Base-by-base conservation (phyloP, 2,329 filamentous ascomycete species). In the Fusarium subglutinans region DNA sequence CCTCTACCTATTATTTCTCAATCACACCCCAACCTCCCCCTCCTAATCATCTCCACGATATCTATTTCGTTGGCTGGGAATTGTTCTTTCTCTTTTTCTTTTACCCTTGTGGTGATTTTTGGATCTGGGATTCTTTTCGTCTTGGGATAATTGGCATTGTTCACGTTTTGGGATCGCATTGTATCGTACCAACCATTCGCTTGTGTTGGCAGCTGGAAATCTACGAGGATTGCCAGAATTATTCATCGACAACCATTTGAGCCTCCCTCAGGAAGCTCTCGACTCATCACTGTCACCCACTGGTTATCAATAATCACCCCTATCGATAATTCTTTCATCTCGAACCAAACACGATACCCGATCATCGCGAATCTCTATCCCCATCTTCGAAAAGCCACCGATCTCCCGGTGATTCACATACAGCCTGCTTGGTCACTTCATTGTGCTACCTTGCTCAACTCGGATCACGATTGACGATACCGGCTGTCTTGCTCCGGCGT, bases 401-500 rank as follows among this genome's bases (percentile, higher is more conserved):
- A 66, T 41, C 43, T 28, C 33, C 35, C 14, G 15, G 44, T 66
- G 35, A 63, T 45, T 56, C 40, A 33, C 43, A 54, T 62, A 60
- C 54, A 56, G 47, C 54, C 50, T 63, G 55, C 53, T 69, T 51
- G 58, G 41, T 40, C 60, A 47, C 66, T 67, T 74, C 28, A 60
- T 56, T 73, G 76, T 78, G 75, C 60, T 60, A 78, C 76, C 73
- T 69, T 50, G 38, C 47, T 70, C 66, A 66, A 76, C 43, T 63
- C 70, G 45, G 64, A 63, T 66, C 63, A 71, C 75, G 58, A 45
- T 53, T 72, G 50, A 50, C 73, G 63, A 66, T 69, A 73, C 50
- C 69, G 68, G 48, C 57, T 70, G 59, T 63, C 60, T 69, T 65
- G 63, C 60, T 60, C 64, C 35, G 50, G 37, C 58, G 40, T 72